Evolutionary conservation across 129 eudicot species (phyloP).

Genomic region (Scalesia atractyloides): DNA sequence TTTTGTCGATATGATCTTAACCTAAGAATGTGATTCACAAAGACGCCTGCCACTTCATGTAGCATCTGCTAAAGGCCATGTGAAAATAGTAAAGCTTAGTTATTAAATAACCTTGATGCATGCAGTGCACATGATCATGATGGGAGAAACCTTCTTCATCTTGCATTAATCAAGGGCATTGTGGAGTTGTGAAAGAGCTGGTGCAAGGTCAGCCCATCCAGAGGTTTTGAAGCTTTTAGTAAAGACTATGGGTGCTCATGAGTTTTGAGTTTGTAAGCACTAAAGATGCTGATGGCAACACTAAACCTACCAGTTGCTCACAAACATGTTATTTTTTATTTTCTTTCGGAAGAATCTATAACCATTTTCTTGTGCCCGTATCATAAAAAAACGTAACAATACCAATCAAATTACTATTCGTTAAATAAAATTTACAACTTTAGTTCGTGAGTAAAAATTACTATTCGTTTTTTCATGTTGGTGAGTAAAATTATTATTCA

Average conservation of each 20-base stretch:
- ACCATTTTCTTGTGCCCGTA: too few species aligned
- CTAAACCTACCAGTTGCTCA: too few species aligned
- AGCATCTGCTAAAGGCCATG: constrained; percentile 56
- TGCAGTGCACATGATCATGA: constrained; percentile 47
- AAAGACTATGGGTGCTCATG: constrained; percentile 54
- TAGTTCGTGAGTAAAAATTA: too few species aligned
- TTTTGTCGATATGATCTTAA: too few species aligned
- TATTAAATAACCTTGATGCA: constrained; percentile 20
- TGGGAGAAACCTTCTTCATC: constrained; percentile 52
- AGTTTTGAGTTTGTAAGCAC: constrained; percentile 35
- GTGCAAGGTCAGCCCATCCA: constrained; percentile 40
- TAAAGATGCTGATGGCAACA: constrained; percentile 46
- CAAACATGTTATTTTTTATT: too few species aligned
- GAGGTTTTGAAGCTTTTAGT: constrained; percentile 32
- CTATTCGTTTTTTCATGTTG: too few species aligned
- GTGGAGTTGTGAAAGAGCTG: constrained; percentile 39
- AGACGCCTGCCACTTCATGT: constrained; percentile 47
- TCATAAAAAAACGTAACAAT: too few species aligned
- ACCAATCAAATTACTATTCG: too few species aligned
- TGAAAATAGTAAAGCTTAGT: constrained; percentile 25
- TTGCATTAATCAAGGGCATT: constrained; percentile 56
- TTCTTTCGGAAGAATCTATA: too few species aligned
- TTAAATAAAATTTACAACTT: too few species aligned
- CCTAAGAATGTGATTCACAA: constrained; percentile 35
- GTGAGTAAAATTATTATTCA: too few species aligned